These are phyloP conservation scores for Brassica rapa DNA, from an alignment of 345 rosid species.

Conservation along the genomic window DNA sequence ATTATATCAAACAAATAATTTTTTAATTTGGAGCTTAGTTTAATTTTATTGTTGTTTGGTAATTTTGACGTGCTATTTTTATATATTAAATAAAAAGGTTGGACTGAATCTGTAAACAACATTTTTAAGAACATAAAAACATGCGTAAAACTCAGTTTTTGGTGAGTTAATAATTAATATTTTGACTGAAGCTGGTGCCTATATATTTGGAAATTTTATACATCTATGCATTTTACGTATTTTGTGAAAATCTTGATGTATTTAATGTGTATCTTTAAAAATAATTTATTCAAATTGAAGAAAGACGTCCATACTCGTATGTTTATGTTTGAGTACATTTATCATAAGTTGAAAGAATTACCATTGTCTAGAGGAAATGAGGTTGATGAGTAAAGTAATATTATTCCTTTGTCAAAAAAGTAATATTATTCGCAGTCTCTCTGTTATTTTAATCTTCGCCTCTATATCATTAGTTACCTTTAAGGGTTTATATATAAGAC, in stretches of 20 bases:
- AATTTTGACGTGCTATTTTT: background rate
- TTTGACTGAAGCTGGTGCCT: background rate
- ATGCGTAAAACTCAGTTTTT: background rate
- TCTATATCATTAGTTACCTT: background rate
- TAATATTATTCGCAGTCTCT: background rate
- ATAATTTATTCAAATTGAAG: background rate
- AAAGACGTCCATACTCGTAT: conserved; percentile 11
- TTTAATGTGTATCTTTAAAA: background rate
- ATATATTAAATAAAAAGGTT: background rate
- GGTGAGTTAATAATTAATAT: background rate
- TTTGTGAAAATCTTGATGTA: background rate
- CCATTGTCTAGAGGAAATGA: background rate
- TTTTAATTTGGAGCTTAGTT: background rate
- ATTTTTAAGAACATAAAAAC: background rate
- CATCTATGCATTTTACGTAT: background rate
- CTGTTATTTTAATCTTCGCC: background rate
- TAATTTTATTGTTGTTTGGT: background rate
- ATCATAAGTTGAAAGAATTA: background rate
- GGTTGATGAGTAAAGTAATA: background rate
- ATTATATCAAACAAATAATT: background rate
- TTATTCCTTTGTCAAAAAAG: background rate
- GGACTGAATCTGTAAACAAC: background rate
- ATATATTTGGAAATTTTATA: background rate
- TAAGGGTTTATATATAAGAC: background rate
- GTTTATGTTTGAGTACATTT: background rate